Evolutionary conservation across 1,284 basidiomycete genomes (phyloP), one percentile per base, ranked within the genome.

Genomic region (Marasmius fiardii): DNA sequence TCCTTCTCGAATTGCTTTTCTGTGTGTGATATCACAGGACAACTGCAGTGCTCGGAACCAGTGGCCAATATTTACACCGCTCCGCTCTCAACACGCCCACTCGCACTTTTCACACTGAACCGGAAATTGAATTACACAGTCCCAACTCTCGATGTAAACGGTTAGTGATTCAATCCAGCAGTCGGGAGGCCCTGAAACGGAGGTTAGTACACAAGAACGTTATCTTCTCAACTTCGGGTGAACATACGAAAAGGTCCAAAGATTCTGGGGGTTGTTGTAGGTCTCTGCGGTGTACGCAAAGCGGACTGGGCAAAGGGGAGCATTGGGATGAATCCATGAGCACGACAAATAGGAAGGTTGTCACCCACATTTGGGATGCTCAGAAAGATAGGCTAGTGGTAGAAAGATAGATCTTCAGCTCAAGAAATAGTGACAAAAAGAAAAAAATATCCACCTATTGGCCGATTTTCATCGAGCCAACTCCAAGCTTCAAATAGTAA

Each of bases 271-370:
- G 60, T 82, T 81, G 67, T 81, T 83, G 71, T 83, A 85, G 0
- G 83, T 86, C 20, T 83, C 80, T 44, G 68, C 69, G 4, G 84
- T 86, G 64, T 86, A 86, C 7, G 79, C 69, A 68, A 85, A 84
- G 18, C 78, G 79, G 63, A 79, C 81, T 82, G 62, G 12, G 51
- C 52, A 47, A 7, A n/a, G 16, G 35, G 12, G 6, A 47, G n/a
- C n/a, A n/a, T 12, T 6, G 7, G 57, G 14, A 54, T 33, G 43
- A n/a, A n/a, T 55, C 2, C 52, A 34, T 62, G 53, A 60, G 71
- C 71, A 65, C 68, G 55, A 31, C 43, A 43, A 26, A n/a, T n/a
- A n/a, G n/a, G n/a, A 49, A 57, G 47, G 31, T 16, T 31, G 43
- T 23, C 11, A 66, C 72, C 54, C 56, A 75, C 73, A 61, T 41